Percentiles rank a stretch among this genome's conserved stretches.
Conservation (phyloP, 768 basidiomycete genomes). For the Mycena belliarum region DNA sequence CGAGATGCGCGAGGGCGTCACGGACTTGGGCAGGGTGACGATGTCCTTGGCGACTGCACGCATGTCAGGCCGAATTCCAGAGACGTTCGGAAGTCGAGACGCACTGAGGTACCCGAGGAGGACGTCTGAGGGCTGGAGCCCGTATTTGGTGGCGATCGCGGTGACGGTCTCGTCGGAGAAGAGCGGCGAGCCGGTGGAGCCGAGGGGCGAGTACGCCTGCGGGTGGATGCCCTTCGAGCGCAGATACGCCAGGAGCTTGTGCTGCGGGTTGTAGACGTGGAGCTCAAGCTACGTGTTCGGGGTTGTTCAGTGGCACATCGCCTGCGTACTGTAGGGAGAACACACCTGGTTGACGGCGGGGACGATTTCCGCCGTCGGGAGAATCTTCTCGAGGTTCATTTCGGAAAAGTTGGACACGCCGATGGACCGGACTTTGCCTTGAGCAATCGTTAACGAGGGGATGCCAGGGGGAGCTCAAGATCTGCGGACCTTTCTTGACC, state of each 20-base stretch:
- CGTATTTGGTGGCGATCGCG: conserved; percentile 60
- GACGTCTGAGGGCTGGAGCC: conserved; percentile 54
- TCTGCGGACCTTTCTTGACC: conserved; percentile 58
- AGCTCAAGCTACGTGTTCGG: conserved; percentile 59
- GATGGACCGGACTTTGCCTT: conserved; percentile 67
- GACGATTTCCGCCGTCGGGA: conserved; percentile 63
- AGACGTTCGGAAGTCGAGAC: conserved; percentile 20
- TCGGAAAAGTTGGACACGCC: conserved; percentile 81
- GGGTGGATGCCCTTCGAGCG: conserved; percentile 66
- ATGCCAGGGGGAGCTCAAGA: conserved; percentile 1
- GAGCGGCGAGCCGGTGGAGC: conserved; percentile 66
- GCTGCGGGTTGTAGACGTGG: conserved; percentile 76
- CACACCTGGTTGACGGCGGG: conserved; percentile 73
- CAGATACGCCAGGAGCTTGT: conserved; percentile 62
- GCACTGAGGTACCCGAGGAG: conserved; percentile 64
- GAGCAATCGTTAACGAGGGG: not conserved
- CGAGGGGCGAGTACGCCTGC: conserved; percentile 83
- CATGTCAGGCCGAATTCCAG: too few species aligned
- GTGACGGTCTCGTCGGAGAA: conserved; percentile 60
- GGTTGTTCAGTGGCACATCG: not conserved
- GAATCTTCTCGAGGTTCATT: conserved; percentile 66
- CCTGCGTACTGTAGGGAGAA: not conserved
- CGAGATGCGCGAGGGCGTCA: conserved; percentile 67
- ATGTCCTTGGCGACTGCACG: conserved; percentile 59
- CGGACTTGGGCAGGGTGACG: conserved; percentile 75